Evolutionary conservation across 192 early-diverging fungal genomes (phyloP), one percentile per base, ranked within the genome.

Genomic region (Backusella psychrophila): DNA sequence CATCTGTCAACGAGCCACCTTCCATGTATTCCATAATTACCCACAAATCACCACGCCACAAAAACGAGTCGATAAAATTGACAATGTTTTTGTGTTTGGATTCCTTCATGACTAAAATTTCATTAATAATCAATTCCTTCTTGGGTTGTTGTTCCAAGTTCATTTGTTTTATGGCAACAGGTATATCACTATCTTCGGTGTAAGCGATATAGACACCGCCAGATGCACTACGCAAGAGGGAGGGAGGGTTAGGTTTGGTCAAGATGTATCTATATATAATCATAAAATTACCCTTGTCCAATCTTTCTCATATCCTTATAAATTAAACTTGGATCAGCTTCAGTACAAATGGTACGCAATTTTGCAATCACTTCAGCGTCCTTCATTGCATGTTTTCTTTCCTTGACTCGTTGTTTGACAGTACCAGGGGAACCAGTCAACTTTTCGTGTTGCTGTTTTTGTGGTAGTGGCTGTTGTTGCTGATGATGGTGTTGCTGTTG

Each of bases 21-120:
- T 97, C 96, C 96, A 97, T 97, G 79, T 92, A 94, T 84, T 97
- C 96, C 94, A 97, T 94, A 59, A 97, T 90, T 11, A 97, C 93
- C 96, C 96, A 97, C 73, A 97, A 85, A 59, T 96, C 95, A 29
- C 85, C 87, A 76, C 89, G 88, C 73, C 93, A 87, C 65, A 97
- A 81, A 80, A 91, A 97, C 21, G 91, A 87, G 84, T 96, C 95
- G 72, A 94, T 86, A 80, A 91, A 97, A 82, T 97, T 97, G 82
- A 96, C 94, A 88, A 97, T 95, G 79, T 97, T 97, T 36, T 90
- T 87, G 75, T 95, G 93, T 69, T 83, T 84, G 69, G 89, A 90
- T 79, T 94, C 90, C 79, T 93, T 93, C 93, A 95, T 95, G 7
- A 95, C 88, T 35, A 90, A 71, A 72, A 95, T 95, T 81, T 95